Percentiles rank a stretch among this genome's conserved stretches.
phyloP scores from a whole-genome alignment of 371 early-diverging fungal genomes.

The Mortierella sp. region DNA sequence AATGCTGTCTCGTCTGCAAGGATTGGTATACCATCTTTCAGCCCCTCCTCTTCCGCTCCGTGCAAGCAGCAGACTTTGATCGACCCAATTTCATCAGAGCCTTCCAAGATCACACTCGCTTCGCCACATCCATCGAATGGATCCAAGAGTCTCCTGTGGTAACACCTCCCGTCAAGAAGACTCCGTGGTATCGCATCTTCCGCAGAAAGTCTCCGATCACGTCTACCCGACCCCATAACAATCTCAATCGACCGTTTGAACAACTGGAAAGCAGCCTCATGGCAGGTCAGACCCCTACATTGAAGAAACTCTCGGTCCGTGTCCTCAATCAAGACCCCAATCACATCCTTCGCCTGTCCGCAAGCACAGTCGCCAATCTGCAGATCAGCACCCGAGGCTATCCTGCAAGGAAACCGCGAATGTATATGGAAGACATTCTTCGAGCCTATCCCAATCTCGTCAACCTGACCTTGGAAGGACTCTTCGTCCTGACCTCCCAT shows the following conservation, averaged over 20 bases:
- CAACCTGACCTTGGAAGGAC: constrained; percentile 34
- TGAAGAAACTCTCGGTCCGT: constrained; percentile 26
- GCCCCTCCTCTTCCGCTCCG: constrained; percentile 36
- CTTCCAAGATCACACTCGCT: constrained; percentile 24
- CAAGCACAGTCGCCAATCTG: constrained; percentile 23
- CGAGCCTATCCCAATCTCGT: constrained; percentile 31
- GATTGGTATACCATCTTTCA: constrained; percentile 38
- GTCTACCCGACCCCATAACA: neutral
- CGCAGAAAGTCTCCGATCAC: constrained; percentile 4
- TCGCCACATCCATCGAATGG: constrained; percentile 41
- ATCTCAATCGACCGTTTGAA: constrained; percentile 18
- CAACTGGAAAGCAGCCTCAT: constrained; percentile 25
- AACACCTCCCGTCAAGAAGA: constrained; percentile 16
- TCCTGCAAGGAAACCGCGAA: constrained; percentile 28
- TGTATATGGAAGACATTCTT: constrained; percentile 43
- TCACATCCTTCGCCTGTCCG: constrained; percentile 15
- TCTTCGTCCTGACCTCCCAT: constrained; percentile 24
- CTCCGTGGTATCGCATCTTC: constrained; percentile 24
- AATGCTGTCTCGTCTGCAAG: constrained; percentile 31
- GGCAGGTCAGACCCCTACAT: constrained; percentile 18
- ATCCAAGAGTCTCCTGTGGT: constrained; percentile 17
- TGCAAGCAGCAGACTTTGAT: constrained; percentile 31
- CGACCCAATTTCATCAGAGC: constrained; percentile 20
- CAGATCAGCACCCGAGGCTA: constrained; percentile 38
- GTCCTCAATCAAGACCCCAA: constrained; percentile 42